These are phyloP conservation scores for Arthroderma sp. DNA, from an alignment of 2,329 filamentous ascomycete species.

Conservation along the genomic window DNA sequence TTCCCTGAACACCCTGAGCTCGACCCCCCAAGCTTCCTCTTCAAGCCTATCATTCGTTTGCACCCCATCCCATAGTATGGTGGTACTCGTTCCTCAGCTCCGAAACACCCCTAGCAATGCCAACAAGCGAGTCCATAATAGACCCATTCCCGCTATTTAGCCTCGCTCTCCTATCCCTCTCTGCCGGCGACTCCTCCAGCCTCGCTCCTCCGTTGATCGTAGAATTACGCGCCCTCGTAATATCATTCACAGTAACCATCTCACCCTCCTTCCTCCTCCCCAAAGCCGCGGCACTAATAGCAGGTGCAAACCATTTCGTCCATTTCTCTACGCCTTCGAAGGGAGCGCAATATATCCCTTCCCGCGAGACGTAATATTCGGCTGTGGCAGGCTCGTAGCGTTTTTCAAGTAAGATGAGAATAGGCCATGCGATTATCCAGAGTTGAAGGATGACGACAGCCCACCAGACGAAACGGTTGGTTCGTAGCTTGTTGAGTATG, in stretches of 20 bases:
- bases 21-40: no score
- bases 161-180: constrained; percentile 16
- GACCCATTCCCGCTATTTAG: constrained; percentile 16
- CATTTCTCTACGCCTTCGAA: constrained; percentile 21
- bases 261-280: constrained; percentile 17
- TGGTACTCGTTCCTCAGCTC: constrained; percentile 35
- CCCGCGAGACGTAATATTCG: constrained; percentile 22
- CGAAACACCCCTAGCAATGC: constrained; percentile 59
- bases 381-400: constrained; percentile 26
- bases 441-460: constrained; percentile 27
- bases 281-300: constrained; percentile 28
- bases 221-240: neutral
- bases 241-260: constrained; percentile 16
- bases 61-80: constrained; percentile 17
- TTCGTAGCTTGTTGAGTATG: constrained; percentile 28
- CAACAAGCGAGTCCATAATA: constrained; percentile 52
- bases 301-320: constrained; percentile 24
- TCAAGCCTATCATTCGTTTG: constrained; percentile 16
- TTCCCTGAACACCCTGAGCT: no score
- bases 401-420: constrained; percentile 28
- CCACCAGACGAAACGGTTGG: constrained; percentile 27
- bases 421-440: constrained; percentile 31
- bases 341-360: constrained; percentile 12
- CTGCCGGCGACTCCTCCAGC: constrained; percentile 9
- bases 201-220: neutral